phyloP scores from a whole-genome alignment of 2,329 filamentous ascomycete genomes.

The Claviceps sp. region DNA sequence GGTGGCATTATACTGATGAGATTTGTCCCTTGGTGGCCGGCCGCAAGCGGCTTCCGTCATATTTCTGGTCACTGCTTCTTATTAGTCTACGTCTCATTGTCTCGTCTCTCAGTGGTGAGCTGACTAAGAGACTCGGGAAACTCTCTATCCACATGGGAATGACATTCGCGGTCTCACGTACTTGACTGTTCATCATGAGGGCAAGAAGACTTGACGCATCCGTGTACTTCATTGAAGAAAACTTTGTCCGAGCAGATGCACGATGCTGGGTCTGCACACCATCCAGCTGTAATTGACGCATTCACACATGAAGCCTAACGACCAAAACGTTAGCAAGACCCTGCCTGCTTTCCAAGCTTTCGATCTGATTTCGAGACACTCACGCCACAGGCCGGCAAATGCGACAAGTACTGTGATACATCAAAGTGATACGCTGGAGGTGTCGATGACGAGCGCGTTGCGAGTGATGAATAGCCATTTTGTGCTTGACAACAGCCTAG shows the following conservation, averaged over 20 bases:
- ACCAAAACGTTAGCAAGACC: not conserved
- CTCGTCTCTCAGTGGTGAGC: too few relatives aligned
- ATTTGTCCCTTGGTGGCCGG: constrained; percentile 3
- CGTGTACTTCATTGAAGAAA: not conserved
- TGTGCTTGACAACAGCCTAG: not conserved
- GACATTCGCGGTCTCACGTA: not conserved
- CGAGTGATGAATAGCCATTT: not conserved
- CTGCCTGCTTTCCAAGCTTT: not conserved
- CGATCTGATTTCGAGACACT: not conserved
- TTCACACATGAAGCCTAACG: not conserved
- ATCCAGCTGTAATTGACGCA: not conserved
- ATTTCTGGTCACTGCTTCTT: constrained; percentile 4
- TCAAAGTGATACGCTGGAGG: not conserved
- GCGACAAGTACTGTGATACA: not conserved
- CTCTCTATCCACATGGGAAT: too few relatives aligned
- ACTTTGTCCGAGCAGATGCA: constrained; percentile 1
- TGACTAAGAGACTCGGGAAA: too few relatives aligned
- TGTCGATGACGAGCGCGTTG: not conserved
- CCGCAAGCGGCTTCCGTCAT: constrained; percentile 4
- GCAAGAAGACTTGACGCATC: not conserved
- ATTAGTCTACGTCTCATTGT: not conserved
- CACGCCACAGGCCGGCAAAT: constrained; percentile 1
- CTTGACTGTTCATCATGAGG: not conserved
- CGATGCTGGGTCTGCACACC: not conserved
- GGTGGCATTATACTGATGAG: constrained; percentile 1